Percentiles rank a stretch among this genome's conserved stretches.
Conservation (phyloP, 1,139 yeast species). For the Lodderomyces oxycetoniae region DNA sequence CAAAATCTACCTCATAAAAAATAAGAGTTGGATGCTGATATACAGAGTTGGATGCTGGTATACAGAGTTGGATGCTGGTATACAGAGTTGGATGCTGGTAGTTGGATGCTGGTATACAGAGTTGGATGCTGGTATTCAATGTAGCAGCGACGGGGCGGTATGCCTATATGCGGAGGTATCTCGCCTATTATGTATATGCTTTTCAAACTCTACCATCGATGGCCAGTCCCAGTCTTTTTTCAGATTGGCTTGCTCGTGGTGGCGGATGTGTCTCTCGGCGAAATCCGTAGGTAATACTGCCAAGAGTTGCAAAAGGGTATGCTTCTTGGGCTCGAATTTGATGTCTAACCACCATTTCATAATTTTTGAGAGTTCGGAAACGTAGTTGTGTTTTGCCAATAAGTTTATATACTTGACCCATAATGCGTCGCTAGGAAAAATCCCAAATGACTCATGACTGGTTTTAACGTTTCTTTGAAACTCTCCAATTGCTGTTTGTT, state of each 20-base stretch:
- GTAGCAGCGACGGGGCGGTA: too few relatives aligned
- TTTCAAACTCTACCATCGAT: constrained; percentile 15
- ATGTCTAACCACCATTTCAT: constrained; percentile 59
- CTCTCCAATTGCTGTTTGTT: constrained; percentile 59
- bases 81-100: too few relatives aligned
- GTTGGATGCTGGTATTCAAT: too few relatives aligned
- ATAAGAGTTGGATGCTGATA: too few relatives aligned
- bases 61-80: too few relatives aligned
- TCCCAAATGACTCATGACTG: constrained; percentile 17
- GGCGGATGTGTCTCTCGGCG: constrained; percentile 37
- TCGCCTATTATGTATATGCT: too few relatives aligned
- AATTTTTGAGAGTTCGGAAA: constrained; percentile 47
- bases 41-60: too few relatives aligned
- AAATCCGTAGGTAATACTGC: constrained; percentile 38
- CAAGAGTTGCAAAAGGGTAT: constrained; percentile 33
- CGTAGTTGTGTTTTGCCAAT: constrained; percentile 44
- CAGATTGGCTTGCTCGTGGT: constrained; percentile 25
- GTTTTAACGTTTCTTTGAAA: constrained; percentile 36
- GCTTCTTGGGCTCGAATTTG: constrained; percentile 40
- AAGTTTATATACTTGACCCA: constrained; percentile 52
- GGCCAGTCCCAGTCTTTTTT: constrained; percentile 27
- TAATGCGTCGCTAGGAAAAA: constrained; percentile 44
- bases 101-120: too few relatives aligned
- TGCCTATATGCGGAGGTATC: too few relatives aligned
- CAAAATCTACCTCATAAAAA: too few relatives aligned